Conservation (phyloP, 305 asterid genomes). For the Fraxinus sp. region DNA sequence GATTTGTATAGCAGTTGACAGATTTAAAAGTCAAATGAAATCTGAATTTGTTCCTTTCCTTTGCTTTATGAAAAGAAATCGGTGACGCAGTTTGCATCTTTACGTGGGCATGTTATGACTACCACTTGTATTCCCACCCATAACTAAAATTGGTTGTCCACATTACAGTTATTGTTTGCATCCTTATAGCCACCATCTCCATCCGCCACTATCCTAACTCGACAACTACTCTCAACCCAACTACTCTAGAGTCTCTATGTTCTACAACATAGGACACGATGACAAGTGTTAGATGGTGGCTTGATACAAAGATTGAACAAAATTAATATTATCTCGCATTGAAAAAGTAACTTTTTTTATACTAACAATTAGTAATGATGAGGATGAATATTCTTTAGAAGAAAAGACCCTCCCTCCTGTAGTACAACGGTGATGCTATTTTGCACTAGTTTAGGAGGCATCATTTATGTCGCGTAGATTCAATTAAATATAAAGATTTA, state of each 20-base stretch:
- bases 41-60: neutral
- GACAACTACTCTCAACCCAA: neutral
- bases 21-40: neutral
- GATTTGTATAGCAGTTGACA: constrained; percentile 19
- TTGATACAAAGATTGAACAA: neutral
- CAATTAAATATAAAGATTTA: neutral
- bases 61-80: neutral
- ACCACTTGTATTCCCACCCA: neutral
- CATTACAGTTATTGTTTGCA: neutral
- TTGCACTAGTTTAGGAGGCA: neutral
- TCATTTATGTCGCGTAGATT: neutral
- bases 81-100: neutral
- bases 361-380: neutral
- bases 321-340: neutral
- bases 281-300: neutral
- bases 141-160: neutral
- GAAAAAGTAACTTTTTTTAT: neutral
- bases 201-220: neutral
- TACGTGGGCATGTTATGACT: neutral
- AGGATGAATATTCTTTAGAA: neutral
- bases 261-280: neutral
- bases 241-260: neutral
- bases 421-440: too few relatives aligned
- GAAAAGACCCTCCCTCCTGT: neutral
- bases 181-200: neutral